Conservation (phyloP, 345 rosid genomes). For the Iberis pinnata region DNA sequence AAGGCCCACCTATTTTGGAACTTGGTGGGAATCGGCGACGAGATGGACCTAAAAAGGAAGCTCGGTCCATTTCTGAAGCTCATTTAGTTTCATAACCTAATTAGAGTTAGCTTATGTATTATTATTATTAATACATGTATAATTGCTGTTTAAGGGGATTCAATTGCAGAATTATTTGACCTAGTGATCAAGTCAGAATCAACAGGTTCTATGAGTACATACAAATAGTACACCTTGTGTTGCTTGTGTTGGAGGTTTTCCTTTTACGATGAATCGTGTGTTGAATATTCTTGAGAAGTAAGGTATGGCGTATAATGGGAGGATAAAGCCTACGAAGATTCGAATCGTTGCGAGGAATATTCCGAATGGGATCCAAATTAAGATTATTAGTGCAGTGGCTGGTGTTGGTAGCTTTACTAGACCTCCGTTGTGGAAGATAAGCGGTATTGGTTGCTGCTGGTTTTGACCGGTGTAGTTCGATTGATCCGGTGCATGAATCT, state of each 20-base stretch:
- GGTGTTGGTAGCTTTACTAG: conserved; percentile 76
- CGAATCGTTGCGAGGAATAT: conserved; percentile 54
- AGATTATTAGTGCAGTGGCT: conserved; percentile 42
- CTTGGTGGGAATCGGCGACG: no score
- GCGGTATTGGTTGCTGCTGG: conserved; percentile 45
- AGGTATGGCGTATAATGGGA: conserved; percentile 54
- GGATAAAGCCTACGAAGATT: conserved; percentile 49
- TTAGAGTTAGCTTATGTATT: no score
- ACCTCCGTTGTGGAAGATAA: conserved; percentile 76
- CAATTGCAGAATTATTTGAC: no score
- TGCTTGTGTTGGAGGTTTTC: conserved; percentile 57
- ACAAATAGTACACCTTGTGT: conserved; percentile 58
- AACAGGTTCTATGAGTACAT: conserved; percentile 66
- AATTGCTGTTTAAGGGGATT: no score
- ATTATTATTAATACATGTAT: no score
- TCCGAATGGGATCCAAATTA: conserved; percentile 74
- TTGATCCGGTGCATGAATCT: conserved; percentile 24
- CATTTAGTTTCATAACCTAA: no score
- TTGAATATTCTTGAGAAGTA: conserved; percentile 56
- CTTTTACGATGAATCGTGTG: conserved; percentile 50
- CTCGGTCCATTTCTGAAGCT: no score
- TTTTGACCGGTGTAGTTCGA: conserved; percentile 14
- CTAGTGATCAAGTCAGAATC: no score
- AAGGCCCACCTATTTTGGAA: no score
- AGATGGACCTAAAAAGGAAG: no score